Base-by-base conservation (phyloP, 2,329 filamentous ascomycete genomes). In the Ascosphaera pollenicola region DNA sequence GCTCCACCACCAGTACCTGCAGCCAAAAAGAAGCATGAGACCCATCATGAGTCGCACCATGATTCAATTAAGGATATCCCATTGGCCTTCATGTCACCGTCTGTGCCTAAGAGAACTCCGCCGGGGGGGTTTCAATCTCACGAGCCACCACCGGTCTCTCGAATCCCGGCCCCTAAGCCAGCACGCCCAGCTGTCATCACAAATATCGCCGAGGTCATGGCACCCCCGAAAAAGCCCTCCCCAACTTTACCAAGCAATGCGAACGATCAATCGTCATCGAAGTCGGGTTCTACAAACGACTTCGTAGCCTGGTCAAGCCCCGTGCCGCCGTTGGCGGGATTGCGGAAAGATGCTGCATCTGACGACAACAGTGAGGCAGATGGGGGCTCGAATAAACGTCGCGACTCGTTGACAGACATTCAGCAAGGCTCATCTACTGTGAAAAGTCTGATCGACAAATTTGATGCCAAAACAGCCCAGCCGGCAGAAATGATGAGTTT, bases 401-500 rank as follows among this genome's bases (percentile, higher is more conserved):
- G n/a, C 6, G 5, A 32, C n/a, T 32, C 30, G 4, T 32, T 32
- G 6, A 13, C 30, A 13, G 30, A 32, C 30, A 32, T 32, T 32
- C 30, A 32, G n/a, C 10, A 32, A 13, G 30, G 30, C n/a, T 32
- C 30, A 7, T 13, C 30, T 4, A 32, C 30, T 13, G 30, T 32
- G n/a, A 32, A n/a, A 32, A 32, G 10, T n/a, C 30, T 32, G 30
- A 32, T 32, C n/a, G 30, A 32, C 11, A 32, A 32, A 13, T 32
- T 32, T 15, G n/a, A 32, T 32, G 30, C n/a, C 11, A 32, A 32
- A n/a, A 32, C 30, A 7, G 30, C n/a, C 10, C 30, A 32, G n/a
- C 30, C 30, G n/a, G 30, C 49, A 4, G 57, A 60, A 38, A 53
- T 55, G 10, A 46, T 58, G 36, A 52, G 59, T 39, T 54, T 63